Percentiles rank a stretch among this genome's conserved stretches.
Conservation (phyloP, 495 filamentous ascomycete species). For the Xeromyces bisporus region DNA sequence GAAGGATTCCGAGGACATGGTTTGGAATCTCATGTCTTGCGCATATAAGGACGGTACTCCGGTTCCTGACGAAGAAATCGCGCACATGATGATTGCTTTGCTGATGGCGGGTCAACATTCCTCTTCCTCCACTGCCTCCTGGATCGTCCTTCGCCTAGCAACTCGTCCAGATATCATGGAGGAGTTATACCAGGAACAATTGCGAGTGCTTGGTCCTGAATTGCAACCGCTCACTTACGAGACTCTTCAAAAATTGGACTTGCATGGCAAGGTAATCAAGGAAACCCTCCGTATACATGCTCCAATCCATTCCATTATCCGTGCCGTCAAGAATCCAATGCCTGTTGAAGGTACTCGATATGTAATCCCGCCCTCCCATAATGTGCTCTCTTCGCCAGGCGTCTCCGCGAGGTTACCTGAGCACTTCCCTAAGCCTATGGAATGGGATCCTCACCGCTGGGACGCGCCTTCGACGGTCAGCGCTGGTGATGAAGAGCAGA, state of each 20-base stretch:
- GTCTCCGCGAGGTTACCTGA: slow-evolving; percentile 26
- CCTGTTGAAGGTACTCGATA: slow-evolving; percentile 27
- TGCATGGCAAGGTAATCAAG: slow-evolving; percentile 41
- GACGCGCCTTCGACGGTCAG: slow-evolving; percentile 14
- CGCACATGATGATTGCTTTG: slow-evolving; percentile 53
- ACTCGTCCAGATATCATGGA: slow-evolving; percentile 37
- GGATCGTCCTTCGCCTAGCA: slow-evolving; percentile 44
- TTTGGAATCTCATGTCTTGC: slow-evolving; percentile 50
- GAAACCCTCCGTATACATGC: slow-evolving; percentile 47
- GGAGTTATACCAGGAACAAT: slow-evolving; percentile 41
- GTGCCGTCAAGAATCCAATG: slow-evolving; percentile 44
- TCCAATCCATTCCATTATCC: slow-evolving; percentile 48
- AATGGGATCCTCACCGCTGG: slow-evolving; percentile 39
- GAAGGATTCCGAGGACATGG: slow-evolving; percentile 45
- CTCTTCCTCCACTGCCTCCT: slow-evolving; percentile 39
- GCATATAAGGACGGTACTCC: slow-evolving; percentile 44
- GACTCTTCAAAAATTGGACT: slow-evolving; percentile 31
- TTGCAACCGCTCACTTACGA: slow-evolving; percentile 38
- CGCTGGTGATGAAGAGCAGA: slow-evolving; percentile 26
- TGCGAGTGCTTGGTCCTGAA: slow-evolving; percentile 31
- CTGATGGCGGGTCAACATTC: slow-evolving; percentile 53
- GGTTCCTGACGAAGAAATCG: slow-evolving; percentile 43
- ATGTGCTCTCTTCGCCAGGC: slow-evolving; percentile 32
- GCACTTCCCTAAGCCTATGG: slow-evolving; percentile 28
- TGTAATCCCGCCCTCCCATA: slow-evolving; percentile 31